phyloP scores from a whole-genome alignment of 2,329 filamentous ascomycete species.

The Aspergillus sp. region DNA sequence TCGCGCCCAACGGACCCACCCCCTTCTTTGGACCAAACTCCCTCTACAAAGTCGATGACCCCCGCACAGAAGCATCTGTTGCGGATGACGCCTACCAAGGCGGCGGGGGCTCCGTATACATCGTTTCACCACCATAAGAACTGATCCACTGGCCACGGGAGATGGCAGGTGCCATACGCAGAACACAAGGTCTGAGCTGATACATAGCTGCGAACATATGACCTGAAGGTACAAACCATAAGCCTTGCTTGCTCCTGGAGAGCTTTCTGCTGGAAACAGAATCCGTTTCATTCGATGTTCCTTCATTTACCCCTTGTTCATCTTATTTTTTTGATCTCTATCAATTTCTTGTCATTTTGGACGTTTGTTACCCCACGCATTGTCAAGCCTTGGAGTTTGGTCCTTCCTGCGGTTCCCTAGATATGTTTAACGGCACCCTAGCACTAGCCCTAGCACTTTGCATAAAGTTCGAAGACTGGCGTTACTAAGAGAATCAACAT shows the following conservation, averaged over 20 bases:
- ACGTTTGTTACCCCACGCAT: not conserved
- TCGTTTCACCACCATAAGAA: not conserved
- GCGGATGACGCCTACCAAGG: constrained; percentile 16
- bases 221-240: not conserved
- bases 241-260: not conserved
- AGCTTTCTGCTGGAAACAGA: not conserved
- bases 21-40: not conserved
- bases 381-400: not conserved
- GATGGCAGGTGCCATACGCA: not conserved
- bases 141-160: not conserved
- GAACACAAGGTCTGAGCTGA: not conserved
- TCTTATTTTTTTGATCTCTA: not conserved
- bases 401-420: not conserved
- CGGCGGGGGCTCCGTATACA: not conserved
- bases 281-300: not conserved
- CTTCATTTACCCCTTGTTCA: not conserved
- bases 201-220: not conserved
- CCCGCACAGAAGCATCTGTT: constrained; percentile 10
- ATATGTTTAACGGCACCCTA: not conserved
- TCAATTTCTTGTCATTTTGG: not conserved
- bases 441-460: not conserved
- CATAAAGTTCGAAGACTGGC: not conserved
- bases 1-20: not conserved
- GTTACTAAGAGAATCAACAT: not conserved
- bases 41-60: constrained; percentile 12